phyloP scores from a whole-genome alignment of 1,284 basidiomycete species.

The Dichomitus squalens region DNA sequence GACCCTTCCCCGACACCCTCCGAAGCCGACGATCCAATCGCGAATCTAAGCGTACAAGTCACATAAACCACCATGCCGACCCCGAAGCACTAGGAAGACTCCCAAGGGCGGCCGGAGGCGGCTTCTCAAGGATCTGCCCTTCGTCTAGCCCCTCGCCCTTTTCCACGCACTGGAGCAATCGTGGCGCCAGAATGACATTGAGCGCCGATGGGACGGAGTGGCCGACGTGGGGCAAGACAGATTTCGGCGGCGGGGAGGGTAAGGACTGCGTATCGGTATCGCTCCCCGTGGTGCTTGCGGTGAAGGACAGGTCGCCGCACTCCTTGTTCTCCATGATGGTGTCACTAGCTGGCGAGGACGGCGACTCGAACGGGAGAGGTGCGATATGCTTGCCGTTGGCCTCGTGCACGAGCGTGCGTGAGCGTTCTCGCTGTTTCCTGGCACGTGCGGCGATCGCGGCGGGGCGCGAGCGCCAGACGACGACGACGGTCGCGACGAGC shows the following conservation, averaged over 20 bases:
- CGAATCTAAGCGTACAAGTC: too few species aligned
- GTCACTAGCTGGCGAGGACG: neutral
- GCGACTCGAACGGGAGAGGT: neutral
- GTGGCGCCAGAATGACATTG: constrained; percentile 20
- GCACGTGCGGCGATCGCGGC: constrained; percentile 7
- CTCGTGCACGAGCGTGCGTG: neutral
- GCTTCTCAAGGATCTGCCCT: neutral
- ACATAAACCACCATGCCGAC: neutral
- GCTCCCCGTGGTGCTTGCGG: constrained; percentile 5
- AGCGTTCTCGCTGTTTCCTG: neutral
- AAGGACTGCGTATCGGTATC: neutral
- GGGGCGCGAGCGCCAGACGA: constrained; percentile 29
- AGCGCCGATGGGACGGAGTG: constrained; percentile 14
- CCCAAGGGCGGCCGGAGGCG: neutral
- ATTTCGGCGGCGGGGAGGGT: neutral
- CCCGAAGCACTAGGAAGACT: neutral
- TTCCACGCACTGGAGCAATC: constrained; percentile 18
- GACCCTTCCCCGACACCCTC: neutral
- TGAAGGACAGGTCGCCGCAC: neutral
- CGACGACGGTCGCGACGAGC: constrained; percentile 21
- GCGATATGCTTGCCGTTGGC: neutral
- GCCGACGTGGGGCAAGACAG: constrained; percentile 2
- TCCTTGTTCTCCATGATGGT: too few species aligned
- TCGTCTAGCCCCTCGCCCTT: neutral
- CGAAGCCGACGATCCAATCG: neutral